Percentiles rank a stretch among this genome's conserved stretches.
These are phyloP conservation scores for Leccinum sublutescens DNA, from an alignment of 768 basidiomycete genomes.

Conservation along the genomic window DNA sequence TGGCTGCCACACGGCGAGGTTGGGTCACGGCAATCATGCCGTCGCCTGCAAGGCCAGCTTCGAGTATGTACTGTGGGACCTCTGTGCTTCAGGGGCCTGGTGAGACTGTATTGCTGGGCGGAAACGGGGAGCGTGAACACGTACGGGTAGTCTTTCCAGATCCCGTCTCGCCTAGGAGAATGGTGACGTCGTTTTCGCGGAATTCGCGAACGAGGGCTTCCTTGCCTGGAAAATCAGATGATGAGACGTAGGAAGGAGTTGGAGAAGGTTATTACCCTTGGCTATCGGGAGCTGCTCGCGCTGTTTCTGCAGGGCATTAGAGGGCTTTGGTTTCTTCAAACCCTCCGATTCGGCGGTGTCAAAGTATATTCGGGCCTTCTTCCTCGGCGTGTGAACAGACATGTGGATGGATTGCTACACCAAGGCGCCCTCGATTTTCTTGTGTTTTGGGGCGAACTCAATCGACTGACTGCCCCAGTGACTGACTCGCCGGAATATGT, in stretches of 20 bases:
- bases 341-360: constrained; percentile 16
- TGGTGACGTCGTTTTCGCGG: constrained; percentile 73
- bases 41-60: constrained; percentile 67
- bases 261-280: constrained; percentile 45
- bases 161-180: constrained; percentile 95
- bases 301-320: constrained; percentile 53
- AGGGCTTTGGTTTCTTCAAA: constrained; percentile 7
- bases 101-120: constrained; percentile 17
- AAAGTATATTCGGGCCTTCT: constrained; percentile 21
- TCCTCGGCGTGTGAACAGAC: constrained; percentile 25
- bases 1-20: constrained; percentile 93
- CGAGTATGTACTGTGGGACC: constrained; percentile 93
- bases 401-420: constrained; percentile 6
- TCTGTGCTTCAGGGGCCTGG: constrained; percentile 52
- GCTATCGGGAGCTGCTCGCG: constrained; percentile 75
- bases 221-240: constrained; percentile 47
- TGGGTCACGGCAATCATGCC: constrained; percentile 92
- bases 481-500: neutral
- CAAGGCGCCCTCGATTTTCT: neutral
- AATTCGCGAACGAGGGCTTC: constrained; percentile 76
- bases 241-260: neutral
- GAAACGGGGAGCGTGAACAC: constrained; percentile 33
- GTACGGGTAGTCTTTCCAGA: constrained; percentile 98
- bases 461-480: neutral
- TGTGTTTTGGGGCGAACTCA: neutral